phyloP scores from a whole-genome alignment of 129 eudicot genomes.

The Cynara cardunculus region DNA sequence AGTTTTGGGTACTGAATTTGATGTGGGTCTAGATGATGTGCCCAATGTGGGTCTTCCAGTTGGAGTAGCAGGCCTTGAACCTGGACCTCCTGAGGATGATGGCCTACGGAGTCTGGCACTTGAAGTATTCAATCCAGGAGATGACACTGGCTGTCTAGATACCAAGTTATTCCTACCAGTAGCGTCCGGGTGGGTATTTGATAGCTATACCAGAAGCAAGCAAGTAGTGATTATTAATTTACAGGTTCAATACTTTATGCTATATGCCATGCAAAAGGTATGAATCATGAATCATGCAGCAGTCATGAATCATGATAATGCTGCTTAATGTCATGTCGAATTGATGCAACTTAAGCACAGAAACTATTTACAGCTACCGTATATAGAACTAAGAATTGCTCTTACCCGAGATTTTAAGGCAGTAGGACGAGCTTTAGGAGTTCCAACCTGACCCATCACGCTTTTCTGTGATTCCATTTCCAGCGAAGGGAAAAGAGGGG shows the following conservation, averaged over 20 bases:
- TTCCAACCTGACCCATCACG: slow-evolving; percentile 56
- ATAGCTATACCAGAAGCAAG: slow-evolving; percentile 52
- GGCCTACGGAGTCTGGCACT: slow-evolving; percentile 65
- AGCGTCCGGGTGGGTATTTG: slow-evolving; percentile 68
- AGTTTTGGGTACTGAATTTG: slow-evolving; percentile 35
- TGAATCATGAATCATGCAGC: not conserved
- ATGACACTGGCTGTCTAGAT: slow-evolving; percentile 59
- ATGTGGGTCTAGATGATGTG: slow-evolving; percentile 44
- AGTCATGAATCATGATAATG: not conserved
- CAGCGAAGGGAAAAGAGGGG: slow-evolving; percentile 94
- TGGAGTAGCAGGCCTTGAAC: slow-evolving; percentile 82
- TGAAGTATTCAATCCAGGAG: slow-evolving; percentile 50
- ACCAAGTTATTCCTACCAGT: slow-evolving; percentile 44
- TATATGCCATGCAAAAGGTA: not conserved
- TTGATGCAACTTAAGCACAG: not conserved
- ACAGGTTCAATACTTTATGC: not conserved
- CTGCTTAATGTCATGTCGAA: not conserved
- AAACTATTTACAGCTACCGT: slow-evolving; percentile 4
- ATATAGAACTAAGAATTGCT: slow-evolving; percentile 9
- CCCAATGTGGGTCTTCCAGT: slow-evolving; percentile 72
- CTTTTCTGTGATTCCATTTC: slow-evolving; percentile 77
- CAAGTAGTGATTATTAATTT: not conserved
- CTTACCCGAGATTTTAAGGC: slow-evolving; percentile 90
- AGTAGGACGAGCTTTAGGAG: slow-evolving; percentile 81
- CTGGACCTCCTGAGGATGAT: slow-evolving; percentile 74